Percentiles rank a stretch among this genome's conserved stretches.
Conservation (phyloP, 2,329 filamentous ascomycete species). For the Curvularia spicifera region DNA sequence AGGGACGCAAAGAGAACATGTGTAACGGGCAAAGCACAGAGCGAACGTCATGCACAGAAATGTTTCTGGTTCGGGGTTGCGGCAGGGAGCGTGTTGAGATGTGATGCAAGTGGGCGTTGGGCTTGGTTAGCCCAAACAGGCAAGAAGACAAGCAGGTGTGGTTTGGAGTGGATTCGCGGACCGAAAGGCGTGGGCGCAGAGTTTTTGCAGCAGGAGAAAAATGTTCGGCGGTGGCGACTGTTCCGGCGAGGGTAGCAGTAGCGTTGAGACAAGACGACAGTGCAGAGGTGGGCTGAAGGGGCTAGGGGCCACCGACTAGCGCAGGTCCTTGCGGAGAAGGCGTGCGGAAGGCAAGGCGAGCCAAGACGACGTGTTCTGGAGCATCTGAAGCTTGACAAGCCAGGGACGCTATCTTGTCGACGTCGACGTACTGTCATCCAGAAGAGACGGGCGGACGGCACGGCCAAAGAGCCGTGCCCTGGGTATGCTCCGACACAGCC, state of each 20-base stretch:
- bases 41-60: conserved; percentile 11
- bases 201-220: not conserved
- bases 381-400: not conserved
- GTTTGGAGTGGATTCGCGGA: conserved; percentile 3
- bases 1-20: not conserved
- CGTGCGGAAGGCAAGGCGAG: conserved; percentile 5
- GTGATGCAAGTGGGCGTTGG: conserved; percentile 11
- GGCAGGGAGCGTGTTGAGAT: conserved; percentile 11
- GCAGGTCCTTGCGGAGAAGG: conserved; percentile 15
- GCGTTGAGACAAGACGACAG: not conserved
- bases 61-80: conserved; percentile 7
- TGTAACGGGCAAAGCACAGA: not conserved
- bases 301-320: not conserved
- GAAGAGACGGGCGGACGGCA: not conserved
- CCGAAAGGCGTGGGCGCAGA: conserved; percentile 2
- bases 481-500: not conserved
- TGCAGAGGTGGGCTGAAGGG: not conserved
- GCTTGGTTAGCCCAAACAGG: conserved; percentile 7
- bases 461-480: not conserved
- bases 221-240: conserved; percentile 3
- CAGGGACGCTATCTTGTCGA: not conserved
- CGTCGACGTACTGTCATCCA: not conserved
- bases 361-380: conserved; percentile 4
- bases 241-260: not conserved
- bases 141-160: not conserved